These are phyloP conservation scores for Oenanthe sinensis DNA, from an alignment of 129 eudicot genomes.

Conservation along the genomic window DNA sequence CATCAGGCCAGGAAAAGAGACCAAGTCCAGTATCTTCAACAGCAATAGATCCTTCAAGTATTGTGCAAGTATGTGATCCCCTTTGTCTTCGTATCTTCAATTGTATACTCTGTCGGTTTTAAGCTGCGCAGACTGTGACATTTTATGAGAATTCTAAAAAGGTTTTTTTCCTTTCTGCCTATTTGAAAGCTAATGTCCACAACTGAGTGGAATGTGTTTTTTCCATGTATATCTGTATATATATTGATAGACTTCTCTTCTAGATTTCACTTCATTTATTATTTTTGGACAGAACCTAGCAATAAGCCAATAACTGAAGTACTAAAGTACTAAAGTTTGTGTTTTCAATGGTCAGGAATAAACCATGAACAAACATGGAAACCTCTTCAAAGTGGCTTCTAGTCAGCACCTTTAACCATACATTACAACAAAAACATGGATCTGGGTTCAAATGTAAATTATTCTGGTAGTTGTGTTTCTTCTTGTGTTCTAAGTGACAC, in stretches of 20 bases:
- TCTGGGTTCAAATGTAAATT: neutral
- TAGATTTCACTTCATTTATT: neutral
- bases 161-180: neutral
- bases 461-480: neutral
- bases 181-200: neutral
- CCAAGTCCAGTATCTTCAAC: conserved; percentile 4
- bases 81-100: neutral
- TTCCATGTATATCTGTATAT: neutral
- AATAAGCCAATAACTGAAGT: neutral
- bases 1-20: conserved; percentile 42
- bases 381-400: neutral
- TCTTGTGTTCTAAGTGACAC: neutral
- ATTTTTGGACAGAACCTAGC: neutral
- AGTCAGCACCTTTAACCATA: neutral
- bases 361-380: neutral
- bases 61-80: neutral
- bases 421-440: neutral
- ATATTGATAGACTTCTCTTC: neutral
- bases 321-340: neutral
- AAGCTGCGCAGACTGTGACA: neutral
- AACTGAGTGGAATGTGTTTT: neutral
- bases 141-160: neutral
- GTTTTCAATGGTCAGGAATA: neutral
- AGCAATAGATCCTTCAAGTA: neutral
- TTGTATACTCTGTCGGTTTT: neutral